Evolutionary conservation across 192 early-diverging fungal species (phyloP), one percentile per base, ranked within the genome.

Genomic region (Gamsiella multidivaricata): DNA sequence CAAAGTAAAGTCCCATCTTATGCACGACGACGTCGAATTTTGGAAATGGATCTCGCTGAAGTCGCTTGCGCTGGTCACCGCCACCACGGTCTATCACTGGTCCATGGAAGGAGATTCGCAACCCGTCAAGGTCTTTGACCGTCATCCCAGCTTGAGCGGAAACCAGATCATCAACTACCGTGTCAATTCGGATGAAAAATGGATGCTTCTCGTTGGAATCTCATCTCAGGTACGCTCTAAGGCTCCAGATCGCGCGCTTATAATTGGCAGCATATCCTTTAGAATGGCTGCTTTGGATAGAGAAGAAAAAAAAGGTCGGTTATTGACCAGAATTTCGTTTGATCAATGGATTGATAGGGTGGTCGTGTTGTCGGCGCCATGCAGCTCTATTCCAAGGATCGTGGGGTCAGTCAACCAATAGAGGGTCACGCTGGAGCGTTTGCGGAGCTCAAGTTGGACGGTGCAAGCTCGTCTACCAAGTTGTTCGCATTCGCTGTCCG

Each of bases 361-460:
- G 91, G 91, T 18, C 95, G 96, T 53, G 94, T 99, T 47, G 94
- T 92, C 4, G 97, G 97, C 46, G 91, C 89, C 56, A 98, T 99
- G 95, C 97, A 99, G 81, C 86, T 99, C 39, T 98, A 92, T 81
- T 95, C 93, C 69, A 95, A 93, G 74, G 97, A 97, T 59, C 91
- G 96, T 58, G 87, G 88, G 26, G 93, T 96, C 53, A 94, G 91
- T 70, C 97, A 99, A 82, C 89, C 91, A 47, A 92, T 99, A 47
- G 96, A 99, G 82, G 97, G 95, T 33, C 96, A 99, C 66, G 96
- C 97, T 32, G 95, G 93, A 31, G 93, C 95, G 1, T 99, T 99
- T 83, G 95, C 97, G 28, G 92, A 95, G 54, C 75, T 99, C 46
- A 91, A 85, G 63, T 68, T 96, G 18, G 68, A 76, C 47, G 94